These are phyloP conservation scores for Raddia distichophylla DNA, from an alignment of 176 grass and related monocot genomes.

Conservation along the genomic window DNA sequence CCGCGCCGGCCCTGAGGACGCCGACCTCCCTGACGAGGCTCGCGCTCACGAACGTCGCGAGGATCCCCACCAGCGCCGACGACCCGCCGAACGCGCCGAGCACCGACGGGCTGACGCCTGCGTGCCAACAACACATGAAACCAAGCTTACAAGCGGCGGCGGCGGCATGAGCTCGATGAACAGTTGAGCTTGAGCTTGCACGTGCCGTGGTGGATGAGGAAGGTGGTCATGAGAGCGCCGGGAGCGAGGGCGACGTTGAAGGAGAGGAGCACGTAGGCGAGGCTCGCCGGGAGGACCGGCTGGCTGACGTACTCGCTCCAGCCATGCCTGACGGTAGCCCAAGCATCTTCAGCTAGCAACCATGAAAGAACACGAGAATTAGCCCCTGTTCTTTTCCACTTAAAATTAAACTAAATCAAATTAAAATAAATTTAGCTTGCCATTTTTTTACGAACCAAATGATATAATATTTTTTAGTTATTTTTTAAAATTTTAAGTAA, in stretches of 20 bases:
- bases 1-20: slow-evolving; percentile 62
- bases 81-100: slow-evolving; percentile 52
- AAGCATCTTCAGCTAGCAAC: slow-evolving; percentile 12
- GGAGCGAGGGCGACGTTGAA: slow-evolving; percentile 68
- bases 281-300: slow-evolving; percentile 67
- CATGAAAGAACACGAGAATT: not conserved
- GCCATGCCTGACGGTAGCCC: slow-evolving; percentile 37
- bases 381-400: too few species aligned
- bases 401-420: too few species aligned
- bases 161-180: not conserved
- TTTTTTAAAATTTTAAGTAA: too few species aligned
- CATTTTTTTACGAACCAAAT: too few species aligned
- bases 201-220: slow-evolving; percentile 54
- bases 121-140: not conserved
- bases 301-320: slow-evolving; percentile 58
- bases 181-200: too few species aligned
- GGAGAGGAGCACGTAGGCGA: slow-evolving; percentile 69
- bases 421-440: too few species aligned
- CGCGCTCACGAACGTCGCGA: slow-evolving; percentile 50
- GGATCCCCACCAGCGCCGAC: slow-evolving; percentile 57
- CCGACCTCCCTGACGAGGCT: slow-evolving; percentile 54
- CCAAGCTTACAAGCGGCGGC: too few species aligned
- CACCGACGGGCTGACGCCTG: slow-evolving; percentile 44
- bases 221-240: slow-evolving; percentile 69
- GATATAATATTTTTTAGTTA: too few species aligned